Percentiles rank a stretch among this genome's conserved stretches.
phyloP scores from a whole-genome alignment of 768 basidiomycete genomes.

The Tricholoma furcatifolium region DNA sequence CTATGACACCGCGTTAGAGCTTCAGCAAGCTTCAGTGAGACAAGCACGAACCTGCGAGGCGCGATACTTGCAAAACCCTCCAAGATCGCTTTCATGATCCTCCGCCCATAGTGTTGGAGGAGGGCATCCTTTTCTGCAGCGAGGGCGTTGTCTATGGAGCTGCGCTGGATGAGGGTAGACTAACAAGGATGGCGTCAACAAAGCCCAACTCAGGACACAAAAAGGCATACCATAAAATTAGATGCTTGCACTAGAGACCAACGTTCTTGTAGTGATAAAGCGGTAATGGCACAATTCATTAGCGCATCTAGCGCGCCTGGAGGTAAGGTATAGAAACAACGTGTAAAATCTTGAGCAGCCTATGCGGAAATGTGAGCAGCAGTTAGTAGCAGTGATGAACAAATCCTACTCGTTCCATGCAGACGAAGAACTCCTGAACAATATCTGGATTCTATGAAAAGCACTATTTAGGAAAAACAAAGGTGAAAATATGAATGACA shows the following conservation, averaged over 20 bases:
- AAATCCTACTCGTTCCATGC: conserved; percentile 66
- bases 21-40: background rate
- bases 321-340: conserved; percentile 56
- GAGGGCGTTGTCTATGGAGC: conserved; percentile 62
- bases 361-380: conserved; percentile 1
- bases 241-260: conserved; percentile 81
- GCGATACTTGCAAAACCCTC: conserved; percentile 82
- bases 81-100: conserved; percentile 72
- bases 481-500: background rate
- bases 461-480: background rate
- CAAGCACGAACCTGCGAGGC: conserved; percentile 44
- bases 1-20: conserved; percentile 31
- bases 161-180: conserved; percentile 66
- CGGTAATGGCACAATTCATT: conserved; percentile 60
- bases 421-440: conserved; percentile 85
- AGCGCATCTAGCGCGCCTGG: conserved; percentile 58
- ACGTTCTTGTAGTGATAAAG: conserved; percentile 71
- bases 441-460: conserved; percentile 80
- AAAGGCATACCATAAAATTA: conserved; percentile 68
- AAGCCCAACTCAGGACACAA: background rate
- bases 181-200: conserved; percentile 24
- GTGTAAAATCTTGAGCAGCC: conserved; percentile 53
- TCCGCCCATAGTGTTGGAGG: conserved; percentile 54
- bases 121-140: conserved; percentile 42
- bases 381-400: background rate